Evolutionary conservation across 768 basidiomycete species (phyloP).

Genomic region (Trametes gibbosa): DNA sequence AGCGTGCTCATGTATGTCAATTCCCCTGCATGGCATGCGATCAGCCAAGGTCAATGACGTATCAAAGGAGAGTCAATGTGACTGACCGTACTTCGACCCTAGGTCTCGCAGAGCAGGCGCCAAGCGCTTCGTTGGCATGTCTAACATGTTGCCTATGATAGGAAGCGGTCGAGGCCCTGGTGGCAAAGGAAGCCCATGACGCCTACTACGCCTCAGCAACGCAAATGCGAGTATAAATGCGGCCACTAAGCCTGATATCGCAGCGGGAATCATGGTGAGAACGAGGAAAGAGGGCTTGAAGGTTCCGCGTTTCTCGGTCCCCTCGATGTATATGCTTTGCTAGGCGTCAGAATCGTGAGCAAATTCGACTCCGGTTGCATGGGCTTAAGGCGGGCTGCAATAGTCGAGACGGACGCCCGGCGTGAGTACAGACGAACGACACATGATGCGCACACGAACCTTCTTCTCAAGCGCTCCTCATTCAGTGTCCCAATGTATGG

Average conservation of each 20-base stretch:
- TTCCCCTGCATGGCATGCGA: constrained; percentile 41
- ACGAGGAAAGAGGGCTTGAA: no score
- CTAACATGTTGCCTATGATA: constrained; percentile 22
- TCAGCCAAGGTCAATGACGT: neutral
- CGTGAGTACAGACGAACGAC: no score
- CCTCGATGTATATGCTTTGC: neutral
- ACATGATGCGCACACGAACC: no score
- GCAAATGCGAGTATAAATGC: neutral
- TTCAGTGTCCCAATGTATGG: no score
- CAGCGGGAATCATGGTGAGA: neutral
- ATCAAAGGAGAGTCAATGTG: neutral
- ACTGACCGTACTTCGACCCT: constrained; percentile 18
- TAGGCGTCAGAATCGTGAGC: neutral
- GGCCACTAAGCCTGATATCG: neutral
- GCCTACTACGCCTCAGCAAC: neutral
- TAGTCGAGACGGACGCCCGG: no score
- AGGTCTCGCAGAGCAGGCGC: constrained; percentile 15
- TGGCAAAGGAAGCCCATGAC: constrained; percentile 8
- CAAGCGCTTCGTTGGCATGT: constrained; percentile 16
- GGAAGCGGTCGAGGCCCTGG: constrained; percentile 24
- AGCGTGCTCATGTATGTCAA: constrained; percentile 63
- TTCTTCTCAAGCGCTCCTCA: no score
- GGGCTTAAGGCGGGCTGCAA: no score
- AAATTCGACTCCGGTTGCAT: no score
- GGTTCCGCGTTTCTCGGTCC: neutral